Conservation (phyloP, 768 basidiomycete genomes). For the Dioszegia hungarica region DNA sequence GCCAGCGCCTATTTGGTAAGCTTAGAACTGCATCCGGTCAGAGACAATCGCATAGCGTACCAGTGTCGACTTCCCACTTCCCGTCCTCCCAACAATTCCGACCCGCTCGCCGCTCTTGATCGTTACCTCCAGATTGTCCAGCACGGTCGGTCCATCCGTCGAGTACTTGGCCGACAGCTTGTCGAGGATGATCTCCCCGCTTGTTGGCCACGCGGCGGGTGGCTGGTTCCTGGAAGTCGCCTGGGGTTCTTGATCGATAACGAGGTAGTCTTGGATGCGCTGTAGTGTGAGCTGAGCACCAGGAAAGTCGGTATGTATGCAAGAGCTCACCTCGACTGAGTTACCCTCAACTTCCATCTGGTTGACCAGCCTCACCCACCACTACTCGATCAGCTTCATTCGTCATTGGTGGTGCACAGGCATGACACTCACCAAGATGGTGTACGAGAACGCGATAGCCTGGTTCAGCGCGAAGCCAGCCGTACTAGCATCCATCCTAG, state of each 20-base stretch:
- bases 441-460: constrained; percentile 43
- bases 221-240: constrained; percentile 53
- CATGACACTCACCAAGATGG: constrained; percentile 31
- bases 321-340: constrained; percentile 40
- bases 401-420: neutral
- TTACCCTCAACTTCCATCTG: constrained; percentile 49
- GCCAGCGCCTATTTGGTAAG: constrained; percentile 52
- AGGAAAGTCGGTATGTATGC: too few species aligned
- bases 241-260: constrained; percentile 58
- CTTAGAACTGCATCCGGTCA: neutral
- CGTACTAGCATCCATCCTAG: constrained; percentile 38
- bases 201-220: constrained; percentile 63
- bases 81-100: constrained; percentile 62
- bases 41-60: neutral
- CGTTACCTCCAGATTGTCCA: constrained; percentile 60
- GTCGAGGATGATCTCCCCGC: constrained; percentile 57
- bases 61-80: constrained; percentile 54
- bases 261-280: constrained; percentile 57
- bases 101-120: constrained; percentile 60
- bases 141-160: constrained; percentile 58
- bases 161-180: constrained; percentile 58
- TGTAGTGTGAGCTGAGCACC: constrained; percentile 42
- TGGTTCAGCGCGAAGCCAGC: constrained; percentile 48
- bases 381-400: constrained; percentile 9
- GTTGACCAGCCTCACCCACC: constrained; percentile 48